A percentile compares a stretch with the other conserved stretches of the same genome.
phyloP scores from a whole-genome alignment of 2,329 filamentous ascomycete species.

The Fusarium ramigenum region DNA sequence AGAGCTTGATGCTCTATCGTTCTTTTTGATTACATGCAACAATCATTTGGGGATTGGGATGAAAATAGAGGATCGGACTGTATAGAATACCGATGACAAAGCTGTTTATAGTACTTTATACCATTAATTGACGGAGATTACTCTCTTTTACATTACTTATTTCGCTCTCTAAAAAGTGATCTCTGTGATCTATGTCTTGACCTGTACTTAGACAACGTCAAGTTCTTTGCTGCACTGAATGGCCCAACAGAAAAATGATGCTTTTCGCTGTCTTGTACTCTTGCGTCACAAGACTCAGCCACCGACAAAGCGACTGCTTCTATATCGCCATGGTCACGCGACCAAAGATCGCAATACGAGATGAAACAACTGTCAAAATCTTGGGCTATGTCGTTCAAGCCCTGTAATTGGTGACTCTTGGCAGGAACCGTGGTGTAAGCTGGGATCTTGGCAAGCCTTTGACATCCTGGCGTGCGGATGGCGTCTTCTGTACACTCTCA shows the following conservation, averaged over 20 bases:
- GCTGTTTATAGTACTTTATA: conserved; percentile 14
- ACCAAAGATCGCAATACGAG: neutral
- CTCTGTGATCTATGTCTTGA: neutral
- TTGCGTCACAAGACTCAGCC: neutral
- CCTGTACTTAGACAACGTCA: neutral
- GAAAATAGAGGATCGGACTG: conserved; percentile 21
- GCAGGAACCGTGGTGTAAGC: neutral
- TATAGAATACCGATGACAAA: conserved; percentile 22
- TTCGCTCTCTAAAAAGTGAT: neutral
- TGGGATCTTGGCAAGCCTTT: conserved; percentile 2
- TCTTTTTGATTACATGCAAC: conserved; percentile 7
- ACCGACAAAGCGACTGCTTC: neutral
- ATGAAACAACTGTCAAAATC: neutral
- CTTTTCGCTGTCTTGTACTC: neutral
- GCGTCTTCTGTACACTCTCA: neutral
- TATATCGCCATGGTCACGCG: neutral
- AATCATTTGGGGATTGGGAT: neutral
- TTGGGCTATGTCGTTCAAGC: neutral
- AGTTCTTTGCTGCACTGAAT: neutral
- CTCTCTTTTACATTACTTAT: neutral
- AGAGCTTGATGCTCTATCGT: neutral
- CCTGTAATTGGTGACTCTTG: neutral
- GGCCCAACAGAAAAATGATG: neutral
- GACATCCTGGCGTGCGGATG: neutral
- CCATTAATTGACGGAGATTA: conserved; percentile 29